Conservation (phyloP, 176 grass and related monocot species). For the barley (Hordeum vulgare) region MorexV3_pseudomolecules_assembly NC_058522.1:472716097-472716596, state of each 20-base stretch:
- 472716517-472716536: slow-evolving; percentile 90
- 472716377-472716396: background rate
- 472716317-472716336: background rate
- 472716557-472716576: slow-evolving; percentile 70
- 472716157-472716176: background rate
- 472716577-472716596: slow-evolving; percentile 86
- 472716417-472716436: background rate
- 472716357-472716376: slow-evolving; percentile 8
- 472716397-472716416: background rate
- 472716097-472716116: slow-evolving; percentile 63
- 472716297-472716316: slow-evolving; percentile 13
- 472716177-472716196: background rate
- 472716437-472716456: background rate
- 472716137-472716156: slow-evolving; percentile 1
- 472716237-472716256: background rate
- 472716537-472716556: slow-evolving; percentile 87
- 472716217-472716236: background rate
- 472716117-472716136: slow-evolving; percentile 80
- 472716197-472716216: background rate
- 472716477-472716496: slow-evolving; percentile 55
- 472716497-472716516: slow-evolving; percentile 81
- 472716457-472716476: slow-evolving; percentile 16
- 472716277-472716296: slow-evolving; percentile 6
- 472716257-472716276: background rate
- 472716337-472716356: background rate